Evolutionary conservation across 139 green algal species (phyloP).

Genomic region (Edaphochlamys debaryana): DNA sequence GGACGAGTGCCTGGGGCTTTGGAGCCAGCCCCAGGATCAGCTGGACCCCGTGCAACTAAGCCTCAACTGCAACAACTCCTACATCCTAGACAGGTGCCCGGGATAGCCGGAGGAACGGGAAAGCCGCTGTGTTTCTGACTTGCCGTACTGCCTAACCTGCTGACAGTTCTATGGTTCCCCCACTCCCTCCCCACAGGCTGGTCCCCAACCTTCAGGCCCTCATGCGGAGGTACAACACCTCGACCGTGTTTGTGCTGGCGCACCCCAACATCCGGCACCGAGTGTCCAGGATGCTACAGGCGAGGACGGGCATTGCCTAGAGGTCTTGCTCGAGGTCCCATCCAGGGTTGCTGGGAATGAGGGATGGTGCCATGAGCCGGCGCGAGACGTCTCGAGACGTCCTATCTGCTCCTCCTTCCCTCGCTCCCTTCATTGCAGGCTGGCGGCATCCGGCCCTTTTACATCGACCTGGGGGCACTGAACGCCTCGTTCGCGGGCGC

Average conservation of each 20-base stretch:
- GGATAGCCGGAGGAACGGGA: no score
- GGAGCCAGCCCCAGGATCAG: background rate
- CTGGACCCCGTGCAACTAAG: background rate
- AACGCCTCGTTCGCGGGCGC: no score
- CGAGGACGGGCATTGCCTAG: background rate
- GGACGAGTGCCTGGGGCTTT: conserved; percentile 12
- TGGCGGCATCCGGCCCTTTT: conserved; percentile 13
- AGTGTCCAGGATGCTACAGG: conserved; percentile 17
- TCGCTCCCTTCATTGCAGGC: background rate
- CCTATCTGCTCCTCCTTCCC: no score
- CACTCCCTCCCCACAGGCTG: background rate
- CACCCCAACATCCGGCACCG: conserved; percentile 15
- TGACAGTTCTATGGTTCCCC: no score
- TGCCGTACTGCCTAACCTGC: no score
- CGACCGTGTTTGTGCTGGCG: conserved; percentile 9
- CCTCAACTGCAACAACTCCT: background rate
- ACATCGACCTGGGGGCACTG: conserved; percentile 7
- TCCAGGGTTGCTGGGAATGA: no score
- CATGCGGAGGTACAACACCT: background rate
- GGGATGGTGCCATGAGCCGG: no score
- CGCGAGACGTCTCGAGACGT: background rate
- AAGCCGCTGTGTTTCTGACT: no score
- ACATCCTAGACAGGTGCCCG: background rate
- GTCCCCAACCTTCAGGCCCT: background rate
- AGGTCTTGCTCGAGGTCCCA: background rate